A percentile compares a stretch with the other conserved stretches of the same genome.
Conservation (phyloP, 106 monocot genomes). For the Ottelia alismoides region DNA sequence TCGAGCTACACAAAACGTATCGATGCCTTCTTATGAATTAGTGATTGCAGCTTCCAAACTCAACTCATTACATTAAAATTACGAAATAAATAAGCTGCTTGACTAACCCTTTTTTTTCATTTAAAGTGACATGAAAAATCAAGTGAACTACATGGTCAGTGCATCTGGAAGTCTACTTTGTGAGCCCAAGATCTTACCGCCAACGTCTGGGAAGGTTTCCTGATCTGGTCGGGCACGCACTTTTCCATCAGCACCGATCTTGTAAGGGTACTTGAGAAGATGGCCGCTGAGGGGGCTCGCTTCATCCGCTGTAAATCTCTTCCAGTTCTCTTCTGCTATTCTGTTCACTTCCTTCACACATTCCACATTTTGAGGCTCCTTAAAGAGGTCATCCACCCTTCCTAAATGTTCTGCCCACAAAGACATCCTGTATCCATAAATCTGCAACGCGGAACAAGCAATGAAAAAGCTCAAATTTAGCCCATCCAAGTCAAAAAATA, state of each 20-base stretch:
- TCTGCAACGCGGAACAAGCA: slow-evolving; percentile 2
- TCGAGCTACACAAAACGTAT: too few relatives aligned
- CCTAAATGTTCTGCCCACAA: slow-evolving; percentile 44
- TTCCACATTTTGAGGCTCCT: slow-evolving; percentile 21
- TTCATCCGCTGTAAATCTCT: slow-evolving; percentile 16
- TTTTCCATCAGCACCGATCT: slow-evolving; percentile 17
- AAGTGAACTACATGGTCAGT: slow-evolving; percentile 11
- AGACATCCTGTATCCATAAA: slow-evolving; percentile 45
- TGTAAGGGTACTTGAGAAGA: slow-evolving; percentile 26
- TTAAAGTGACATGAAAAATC: too few relatives aligned
- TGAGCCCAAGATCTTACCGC: slow-evolving; percentile 15
- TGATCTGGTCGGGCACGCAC: slow-evolving; percentile 11
- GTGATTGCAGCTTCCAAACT: too few relatives aligned
- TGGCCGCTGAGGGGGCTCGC: slow-evolving; percentile 17
- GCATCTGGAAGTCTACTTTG: slow-evolving; percentile 9
- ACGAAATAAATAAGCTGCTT: too few relatives aligned
- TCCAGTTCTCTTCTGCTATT: slow-evolving; percentile 30
- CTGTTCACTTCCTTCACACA: slow-evolving; percentile 31
- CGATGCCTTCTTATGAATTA: too few relatives aligned
- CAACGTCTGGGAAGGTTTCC: slow-evolving; percentile 22
- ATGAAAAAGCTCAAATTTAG: background rate
- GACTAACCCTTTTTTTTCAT: too few relatives aligned
- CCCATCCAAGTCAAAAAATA: too few relatives aligned
- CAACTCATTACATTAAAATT: too few relatives aligned
- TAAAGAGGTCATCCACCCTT: slow-evolving; percentile 15